Evolutionary conservation across 75 land plant genomes (phyloP).

Genomic region (Pinus albicaulis): DNA sequence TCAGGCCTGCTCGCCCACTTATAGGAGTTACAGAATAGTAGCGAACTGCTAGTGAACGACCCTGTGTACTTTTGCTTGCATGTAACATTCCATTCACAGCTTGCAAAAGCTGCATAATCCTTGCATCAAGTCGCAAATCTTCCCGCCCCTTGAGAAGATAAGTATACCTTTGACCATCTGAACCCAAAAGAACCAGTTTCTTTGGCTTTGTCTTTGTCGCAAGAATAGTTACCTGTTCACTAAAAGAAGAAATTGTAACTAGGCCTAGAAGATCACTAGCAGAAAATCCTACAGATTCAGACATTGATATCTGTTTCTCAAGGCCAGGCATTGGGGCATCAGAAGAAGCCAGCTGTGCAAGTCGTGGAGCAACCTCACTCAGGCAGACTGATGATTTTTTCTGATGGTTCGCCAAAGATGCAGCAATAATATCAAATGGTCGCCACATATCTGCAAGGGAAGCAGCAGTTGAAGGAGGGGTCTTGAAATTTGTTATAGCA

Average conservation of each 20-base stretch:
- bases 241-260: slow-evolving; percentile 81
- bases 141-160: slow-evolving; percentile 98
- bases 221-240: slow-evolving; percentile 68
- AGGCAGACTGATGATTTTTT: slow-evolving; percentile 69
- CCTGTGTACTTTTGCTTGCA: slow-evolving; percentile 37
- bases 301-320: slow-evolving; percentile 58
- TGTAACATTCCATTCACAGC: slow-evolving; percentile 80
- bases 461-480: slow-evolving; percentile 68
- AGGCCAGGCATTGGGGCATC: slow-evolving; percentile 99
- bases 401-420: slow-evolving; percentile 79
- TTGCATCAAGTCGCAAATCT: slow-evolving; percentile 98
- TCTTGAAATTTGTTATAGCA: slow-evolving; percentile 74
- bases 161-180: slow-evolving; percentile 89
- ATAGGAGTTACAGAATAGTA: slow-evolving; percentile 99
- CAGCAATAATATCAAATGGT: slow-evolving; percentile 80
- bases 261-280: slow-evolving; percentile 29
- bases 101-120: slow-evolving; percentile 96
- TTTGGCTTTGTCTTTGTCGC: slow-evolving; percentile 98
- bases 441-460: slow-evolving; percentile 89
- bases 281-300: slow-evolving; percentile 25
- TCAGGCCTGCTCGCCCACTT: slow-evolving; percentile 96
- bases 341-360: slow-evolving; percentile 73
- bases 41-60: slow-evolving; percentile 59
- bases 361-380: slow-evolving; percentile 79
- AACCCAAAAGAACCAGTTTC: slow-evolving; percentile 82